A percentile compares a stretch with the other conserved stretches of the same genome.
phyloP scores from a whole-genome alignment of 768 basidiomycete genomes.

The Lactarius pseudohatsudake region DNA sequence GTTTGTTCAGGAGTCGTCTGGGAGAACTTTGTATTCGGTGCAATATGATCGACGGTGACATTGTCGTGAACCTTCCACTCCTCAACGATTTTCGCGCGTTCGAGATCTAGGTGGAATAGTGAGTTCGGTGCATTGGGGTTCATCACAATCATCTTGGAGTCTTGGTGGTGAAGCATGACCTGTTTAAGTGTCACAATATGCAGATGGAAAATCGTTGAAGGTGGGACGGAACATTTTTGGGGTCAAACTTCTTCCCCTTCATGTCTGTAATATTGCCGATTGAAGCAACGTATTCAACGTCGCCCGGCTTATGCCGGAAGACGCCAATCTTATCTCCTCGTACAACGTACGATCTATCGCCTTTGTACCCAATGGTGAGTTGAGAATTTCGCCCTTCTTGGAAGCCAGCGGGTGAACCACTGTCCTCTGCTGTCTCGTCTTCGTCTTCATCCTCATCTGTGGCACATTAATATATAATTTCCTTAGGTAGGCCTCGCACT shows the following conservation, averaged over 20 bases:
- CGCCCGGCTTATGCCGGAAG: conserved; percentile 70
- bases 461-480: not conserved
- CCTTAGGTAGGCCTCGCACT: conserved; percentile 27
- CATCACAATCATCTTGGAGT: conserved; percentile 92
- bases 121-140: conserved; percentile 79
- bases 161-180: conserved; percentile 98
- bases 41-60: conserved; percentile 82
- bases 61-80: conserved; percentile 98
- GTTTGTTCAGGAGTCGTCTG: conserved; percentile 92
- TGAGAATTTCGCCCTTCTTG: conserved; percentile 80
- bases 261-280: conserved; percentile 80
- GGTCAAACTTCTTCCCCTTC: conserved; percentile 82
- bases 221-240: conserved; percentile 63
- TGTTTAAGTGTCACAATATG: conserved; percentile 34
- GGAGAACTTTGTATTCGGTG: conserved; percentile 93
- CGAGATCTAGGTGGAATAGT: conserved; percentile 88
- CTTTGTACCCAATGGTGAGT: conserved; percentile 92
- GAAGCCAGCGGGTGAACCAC: conserved; percentile 26
- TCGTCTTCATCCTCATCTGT: conserved; percentile 26
- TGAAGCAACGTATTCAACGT: conserved; percentile 82
- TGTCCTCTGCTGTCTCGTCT: conserved; percentile 32
- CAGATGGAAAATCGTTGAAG: conserved; percentile 16
- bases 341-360: conserved; percentile 91
- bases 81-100: conserved; percentile 94
- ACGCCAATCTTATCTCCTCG: conserved; percentile 91